Evolutionary conservation across 1,284 basidiomycete genomes (phyloP), one percentile per base, ranked within the genome.

Genomic region (Puccinia triticina): DNA sequence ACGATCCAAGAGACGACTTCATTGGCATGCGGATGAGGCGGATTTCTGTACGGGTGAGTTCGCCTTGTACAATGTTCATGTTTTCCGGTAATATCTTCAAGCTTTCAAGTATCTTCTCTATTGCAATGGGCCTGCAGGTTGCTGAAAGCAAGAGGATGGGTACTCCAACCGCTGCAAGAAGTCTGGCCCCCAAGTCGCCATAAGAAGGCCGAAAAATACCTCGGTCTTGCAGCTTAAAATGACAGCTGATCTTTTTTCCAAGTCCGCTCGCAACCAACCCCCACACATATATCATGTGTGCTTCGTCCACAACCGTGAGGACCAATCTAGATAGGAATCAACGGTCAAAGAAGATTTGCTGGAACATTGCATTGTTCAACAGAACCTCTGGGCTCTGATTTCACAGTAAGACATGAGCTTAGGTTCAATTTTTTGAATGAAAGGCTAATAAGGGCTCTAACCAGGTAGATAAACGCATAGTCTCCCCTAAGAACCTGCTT

Each of bases 111-210:
- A 78, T 78, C 34, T 48, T 29, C 26, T 78, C 46, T 32, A 67
- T 67, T 18, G 43, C 76, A 46, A 53, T 78, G 16, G 76, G 76
- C 18, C 59, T 43, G 76, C 76, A 78, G 43, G 76, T 78, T 37
- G 57, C 76, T 29, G 76, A 78, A 16, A 78, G 29, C 53, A 67
- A 34, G 11, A 75, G 48, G 16, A 75, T 61, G 5, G 48, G 73
- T 10, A 57, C 48, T 7, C 53, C 32, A 61, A 34, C 29, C n/a
- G n/a, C n/a, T n/a, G n/a, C n/a, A n/a, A n/a, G n/a, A n/a, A n/a
- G n/a, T n/a, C n/a, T n/a, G n/a, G 0, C n/a, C 34, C 53, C 61
- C 76, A 7, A 37, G 59, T n/a, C 67, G n/a, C 21, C n/a, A n/a
- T n/a, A n/a, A n/a, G n/a, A n/a, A n/a, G n/a, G n/a, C n/a, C n/a